These are phyloP conservation scores for Diaporthe vaccinii DNA, from an alignment of 2,329 filamentous ascomycete genomes.

Conservation along the genomic window DNA sequence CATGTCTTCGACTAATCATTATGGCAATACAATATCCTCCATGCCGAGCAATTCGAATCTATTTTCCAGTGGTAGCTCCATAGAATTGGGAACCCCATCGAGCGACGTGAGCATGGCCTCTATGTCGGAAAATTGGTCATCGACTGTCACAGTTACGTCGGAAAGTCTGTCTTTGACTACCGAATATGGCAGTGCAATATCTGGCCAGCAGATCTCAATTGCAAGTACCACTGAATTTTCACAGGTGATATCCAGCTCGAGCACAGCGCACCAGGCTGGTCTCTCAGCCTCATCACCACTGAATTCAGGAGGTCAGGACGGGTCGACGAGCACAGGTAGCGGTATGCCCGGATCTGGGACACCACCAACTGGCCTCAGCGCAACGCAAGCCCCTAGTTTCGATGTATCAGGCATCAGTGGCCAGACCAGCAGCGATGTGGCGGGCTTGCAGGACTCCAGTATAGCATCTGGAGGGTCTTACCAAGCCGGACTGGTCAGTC, in stretches of 20 bases:
- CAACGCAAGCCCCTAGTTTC: background rate
- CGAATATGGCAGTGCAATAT: background rate
- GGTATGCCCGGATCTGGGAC: background rate
- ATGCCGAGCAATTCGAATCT: no score
- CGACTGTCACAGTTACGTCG: no score
- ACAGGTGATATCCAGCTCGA: background rate
- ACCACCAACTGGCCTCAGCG: no score
- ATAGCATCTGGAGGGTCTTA: background rate
- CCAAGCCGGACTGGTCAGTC: background rate
- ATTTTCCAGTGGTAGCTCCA: no score
- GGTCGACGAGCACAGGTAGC: background rate
- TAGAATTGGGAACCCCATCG: background rate
- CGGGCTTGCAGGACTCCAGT: background rate
- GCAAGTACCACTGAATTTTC: no score
- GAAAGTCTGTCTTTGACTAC: background rate
- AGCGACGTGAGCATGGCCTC: background rate
- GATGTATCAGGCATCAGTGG: background rate
- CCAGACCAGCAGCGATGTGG: background rate
- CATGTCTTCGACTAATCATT: background rate
- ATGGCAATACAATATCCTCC: background rate
- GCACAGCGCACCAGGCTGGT: accelerated
- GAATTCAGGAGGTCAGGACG: no score
- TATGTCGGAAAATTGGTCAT: no score
- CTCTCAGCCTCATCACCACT: background rate
- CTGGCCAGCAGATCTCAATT: background rate